Evolutionary conservation across 441 rosid genomes (phyloP).

Genomic region (Brassica hybrid): DNA sequence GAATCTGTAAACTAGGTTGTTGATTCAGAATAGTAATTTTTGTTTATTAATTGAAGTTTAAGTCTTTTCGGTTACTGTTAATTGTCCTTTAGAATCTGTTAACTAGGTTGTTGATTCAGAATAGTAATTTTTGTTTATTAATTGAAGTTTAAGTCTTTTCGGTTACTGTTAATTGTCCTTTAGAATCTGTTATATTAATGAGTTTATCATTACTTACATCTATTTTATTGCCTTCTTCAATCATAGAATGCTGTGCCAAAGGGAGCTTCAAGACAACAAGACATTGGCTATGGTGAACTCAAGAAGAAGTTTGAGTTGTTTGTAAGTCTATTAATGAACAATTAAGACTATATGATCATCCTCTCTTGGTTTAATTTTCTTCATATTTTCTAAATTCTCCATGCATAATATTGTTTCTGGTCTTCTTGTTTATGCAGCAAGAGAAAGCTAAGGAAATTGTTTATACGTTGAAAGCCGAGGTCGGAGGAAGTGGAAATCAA

Average conservation of each 20-base stretch:
- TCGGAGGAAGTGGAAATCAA: constrained; percentile 47
- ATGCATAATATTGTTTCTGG: not conserved
- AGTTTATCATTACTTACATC: not conserved
- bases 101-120: not conserved
- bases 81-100: not conserved
- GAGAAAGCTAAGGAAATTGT: constrained; percentile 62
- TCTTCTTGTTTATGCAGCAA: constrained; percentile 59
- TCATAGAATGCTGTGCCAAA: constrained; percentile 15
- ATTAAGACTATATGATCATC: not conserved
- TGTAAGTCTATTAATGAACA: constrained; percentile 54
- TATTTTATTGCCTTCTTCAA: not conserved
- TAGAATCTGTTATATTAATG: not conserved
- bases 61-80: not conserved
- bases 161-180: not conserved
- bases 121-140: not conserved
- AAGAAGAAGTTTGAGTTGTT: constrained; percentile 67
- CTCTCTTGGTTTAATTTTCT: not conserved
- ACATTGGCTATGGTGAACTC: constrained; percentile 53
- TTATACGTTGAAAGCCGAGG: constrained; percentile 58
- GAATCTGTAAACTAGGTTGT: not conserved
- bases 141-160: not conserved
- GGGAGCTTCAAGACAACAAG: constrained; percentile 30
- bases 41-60: not conserved
- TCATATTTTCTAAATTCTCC: not conserved
- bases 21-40: not conserved